Conservation (phyloP, 257 asterid genomes). For the Penstemon newberryi region DNA sequence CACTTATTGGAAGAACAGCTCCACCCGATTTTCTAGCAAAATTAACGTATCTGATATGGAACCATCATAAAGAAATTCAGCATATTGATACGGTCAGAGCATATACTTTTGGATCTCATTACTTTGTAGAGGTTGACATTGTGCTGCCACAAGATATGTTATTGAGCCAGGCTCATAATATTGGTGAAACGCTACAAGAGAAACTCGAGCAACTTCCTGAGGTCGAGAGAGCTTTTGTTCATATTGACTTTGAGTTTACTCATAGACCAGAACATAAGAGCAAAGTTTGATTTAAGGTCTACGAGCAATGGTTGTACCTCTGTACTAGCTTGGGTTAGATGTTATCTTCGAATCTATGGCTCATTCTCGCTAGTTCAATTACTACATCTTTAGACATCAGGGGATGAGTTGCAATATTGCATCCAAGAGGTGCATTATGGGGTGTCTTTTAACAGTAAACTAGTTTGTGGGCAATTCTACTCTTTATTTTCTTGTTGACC, state of each 20-base stretch:
- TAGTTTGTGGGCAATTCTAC: no score
- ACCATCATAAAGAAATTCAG: slow-evolving; percentile 29
- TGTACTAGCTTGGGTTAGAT: no score
- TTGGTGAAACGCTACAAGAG: slow-evolving; percentile 38
- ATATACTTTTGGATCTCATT: slow-evolving; percentile 37
- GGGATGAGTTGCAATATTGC: background rate
- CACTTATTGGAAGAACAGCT: slow-evolving; percentile 38
- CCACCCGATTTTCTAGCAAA: slow-evolving; percentile 34
- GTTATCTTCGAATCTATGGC: no score
- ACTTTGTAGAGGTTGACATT: slow-evolving; percentile 40
- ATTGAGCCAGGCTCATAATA: slow-evolving; percentile 31
- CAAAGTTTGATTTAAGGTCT: slow-evolving; percentile 13
- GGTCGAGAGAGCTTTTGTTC: slow-evolving; percentile 42
- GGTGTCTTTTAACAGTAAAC: no score
- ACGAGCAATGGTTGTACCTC: background rate
- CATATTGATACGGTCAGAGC: slow-evolving; percentile 40
- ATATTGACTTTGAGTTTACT: slow-evolving; percentile 36
- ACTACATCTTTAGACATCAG: background rate
- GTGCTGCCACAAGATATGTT: slow-evolving; percentile 35
- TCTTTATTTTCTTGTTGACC: no score
- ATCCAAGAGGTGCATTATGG: no score
- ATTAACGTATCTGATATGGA: slow-evolving; percentile 34
- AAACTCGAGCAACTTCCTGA: slow-evolving; percentile 35
- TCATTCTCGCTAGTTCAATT: background rate
- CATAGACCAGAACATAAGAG: slow-evolving; percentile 36